phyloP scores from a whole-genome alignment of 2,329 filamentous ascomycete genomes.

The Rhexocercosporidium sp. region DNA sequence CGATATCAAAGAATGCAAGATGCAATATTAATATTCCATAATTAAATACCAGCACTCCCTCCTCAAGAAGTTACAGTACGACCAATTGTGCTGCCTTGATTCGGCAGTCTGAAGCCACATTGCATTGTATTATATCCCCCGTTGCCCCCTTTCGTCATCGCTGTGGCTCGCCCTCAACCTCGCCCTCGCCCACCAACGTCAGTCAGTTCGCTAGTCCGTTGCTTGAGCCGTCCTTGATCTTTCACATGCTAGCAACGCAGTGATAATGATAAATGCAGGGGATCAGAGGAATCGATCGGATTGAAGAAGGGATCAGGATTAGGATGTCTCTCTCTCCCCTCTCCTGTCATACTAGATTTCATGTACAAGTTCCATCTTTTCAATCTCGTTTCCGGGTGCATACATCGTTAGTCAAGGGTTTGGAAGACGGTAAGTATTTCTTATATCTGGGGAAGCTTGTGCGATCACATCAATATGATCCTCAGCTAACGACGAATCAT shows the following conservation, averaged over 20 bases:
- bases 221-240: background rate
- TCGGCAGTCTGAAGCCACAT: slow-evolving; percentile 28
- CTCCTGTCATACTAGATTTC: too few species aligned
- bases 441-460: too few species aligned
- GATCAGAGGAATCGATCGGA: background rate
- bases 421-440: too few species aligned
- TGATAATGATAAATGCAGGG: too few species aligned
- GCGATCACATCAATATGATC: too few species aligned
- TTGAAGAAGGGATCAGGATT: background rate
- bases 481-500: slow-evolving; percentile 14
- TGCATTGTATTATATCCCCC: slow-evolving; percentile 1
- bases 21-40: background rate
- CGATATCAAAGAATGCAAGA: background rate
- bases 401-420: too few species aligned
- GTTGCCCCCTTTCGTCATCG: slow-evolving; percentile 26
- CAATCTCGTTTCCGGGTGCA: too few species aligned
- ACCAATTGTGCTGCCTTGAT: slow-evolving; percentile 26
- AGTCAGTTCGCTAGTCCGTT: background rate
- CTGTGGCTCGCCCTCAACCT: slow-evolving; percentile 17
- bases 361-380: too few species aligned
- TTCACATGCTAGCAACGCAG: slow-evolving; percentile 25
- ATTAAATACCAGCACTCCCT: too few species aligned
- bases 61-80: too few species aligned
- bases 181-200: background rate
- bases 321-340: too few species aligned